Conservation (phyloP, 169 alveolate genomes). For the Babesia bigemina region DNA sequence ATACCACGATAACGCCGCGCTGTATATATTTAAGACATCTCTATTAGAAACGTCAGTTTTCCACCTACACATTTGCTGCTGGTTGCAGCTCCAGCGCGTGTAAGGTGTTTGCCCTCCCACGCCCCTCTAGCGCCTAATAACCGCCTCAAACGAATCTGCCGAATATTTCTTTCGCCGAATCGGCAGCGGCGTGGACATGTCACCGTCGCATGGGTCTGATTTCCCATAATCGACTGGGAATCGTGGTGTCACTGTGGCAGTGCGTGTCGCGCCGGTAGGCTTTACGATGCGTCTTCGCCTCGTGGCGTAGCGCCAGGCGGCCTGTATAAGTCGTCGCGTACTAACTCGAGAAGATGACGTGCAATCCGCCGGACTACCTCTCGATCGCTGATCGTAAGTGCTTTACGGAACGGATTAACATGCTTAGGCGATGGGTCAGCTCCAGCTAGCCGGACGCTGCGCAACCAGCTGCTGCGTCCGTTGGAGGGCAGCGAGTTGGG, state of each 20-base stretch:
- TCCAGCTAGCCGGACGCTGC: constrained; percentile 9
- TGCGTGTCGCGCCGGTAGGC: not conserved
- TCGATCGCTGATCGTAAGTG: constrained; percentile 21
- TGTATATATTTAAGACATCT: not conserved
- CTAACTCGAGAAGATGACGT: constrained; percentile 12
- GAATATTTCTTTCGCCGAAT: not conserved
- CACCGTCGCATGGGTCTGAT: not conserved
- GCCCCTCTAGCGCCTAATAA: not conserved
- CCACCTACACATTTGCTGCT: not conserved
- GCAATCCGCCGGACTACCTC: constrained; percentile 35
- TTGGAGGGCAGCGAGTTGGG: constrained; percentile 34
- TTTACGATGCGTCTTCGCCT: not conserved
- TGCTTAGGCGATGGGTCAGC: constrained; percentile 15
- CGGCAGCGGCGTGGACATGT: not conserved
- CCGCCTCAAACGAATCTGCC: not conserved
- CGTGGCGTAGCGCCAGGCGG: no score
- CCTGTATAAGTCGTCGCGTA: not conserved
- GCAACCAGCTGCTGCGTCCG: constrained; percentile 54
- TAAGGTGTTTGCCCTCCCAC: not conserved
- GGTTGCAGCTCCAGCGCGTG: not conserved
- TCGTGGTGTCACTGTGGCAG: not conserved
- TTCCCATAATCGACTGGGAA: not conserved
- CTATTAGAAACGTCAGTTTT: not conserved
- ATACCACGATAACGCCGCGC: no score
- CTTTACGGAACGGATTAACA: not conserved